Conservation (phyloP, 2,329 filamentous ascomycete species). For the Arthrobotrys musiformis region DNA sequence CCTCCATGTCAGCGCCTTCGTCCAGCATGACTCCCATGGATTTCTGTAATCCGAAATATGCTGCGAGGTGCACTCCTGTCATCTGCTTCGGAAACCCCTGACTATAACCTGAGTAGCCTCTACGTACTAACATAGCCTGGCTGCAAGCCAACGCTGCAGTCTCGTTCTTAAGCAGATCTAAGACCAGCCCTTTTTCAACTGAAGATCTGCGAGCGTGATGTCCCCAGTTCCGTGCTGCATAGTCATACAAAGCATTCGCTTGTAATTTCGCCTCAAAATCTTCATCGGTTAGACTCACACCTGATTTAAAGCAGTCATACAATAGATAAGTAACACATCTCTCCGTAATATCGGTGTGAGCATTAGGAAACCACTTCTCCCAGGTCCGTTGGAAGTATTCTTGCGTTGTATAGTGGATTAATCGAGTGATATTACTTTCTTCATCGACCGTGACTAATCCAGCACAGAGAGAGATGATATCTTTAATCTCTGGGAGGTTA, state of each 20-base stretch:
- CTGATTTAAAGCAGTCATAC: background rate
- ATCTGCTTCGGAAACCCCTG: background rate
- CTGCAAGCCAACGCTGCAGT: background rate
- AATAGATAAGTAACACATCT: background rate
- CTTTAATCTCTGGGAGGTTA: background rate
- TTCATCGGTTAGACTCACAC: background rate
- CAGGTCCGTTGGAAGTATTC: slow-evolving; percentile 57
- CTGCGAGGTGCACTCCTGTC: background rate
- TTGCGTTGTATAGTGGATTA: slow-evolving; percentile 60
- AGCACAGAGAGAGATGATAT: slow-evolving; percentile 55
- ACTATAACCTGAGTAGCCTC: background rate
- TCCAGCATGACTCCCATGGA: background rate
- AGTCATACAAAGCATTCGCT: background rate
- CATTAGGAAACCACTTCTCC: background rate
- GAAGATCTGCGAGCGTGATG: background rate
- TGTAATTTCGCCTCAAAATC: background rate
- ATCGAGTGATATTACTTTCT: slow-evolving; percentile 57
- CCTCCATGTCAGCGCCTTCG: background rate
- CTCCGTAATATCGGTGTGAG: background rate
- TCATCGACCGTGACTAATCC: slow-evolving; percentile 60
- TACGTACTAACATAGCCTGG: background rate
- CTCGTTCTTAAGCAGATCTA: background rate
- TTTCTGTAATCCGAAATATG: background rate
- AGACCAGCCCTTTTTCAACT: background rate
- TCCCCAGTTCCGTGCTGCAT: background rate